Evolutionary conservation across 371 early-diverging fungal species (phyloP).

Genomic region (Syncephalis plumigaleata): DNA sequence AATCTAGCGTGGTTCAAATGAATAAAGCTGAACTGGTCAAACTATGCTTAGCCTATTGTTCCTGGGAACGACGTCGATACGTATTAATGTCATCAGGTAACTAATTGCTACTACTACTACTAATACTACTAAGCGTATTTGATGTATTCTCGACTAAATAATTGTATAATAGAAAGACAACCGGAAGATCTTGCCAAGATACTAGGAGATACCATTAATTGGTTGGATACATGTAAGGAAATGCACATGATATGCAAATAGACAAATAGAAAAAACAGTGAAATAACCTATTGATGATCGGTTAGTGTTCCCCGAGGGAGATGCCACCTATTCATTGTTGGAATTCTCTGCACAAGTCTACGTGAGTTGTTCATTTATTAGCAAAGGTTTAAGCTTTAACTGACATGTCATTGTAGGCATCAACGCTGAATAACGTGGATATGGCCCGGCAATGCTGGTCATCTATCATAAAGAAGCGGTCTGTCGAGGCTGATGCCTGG

Average conservation of each 20-base stretch:
- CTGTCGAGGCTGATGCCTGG: background rate
- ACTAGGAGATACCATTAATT: background rate
- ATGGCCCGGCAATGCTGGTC: background rate
- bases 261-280: no score
- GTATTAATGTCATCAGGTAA: no score
- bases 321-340: background rate
- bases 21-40: conserved; percentile 7
- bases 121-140: no score
- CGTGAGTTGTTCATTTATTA: background rate
- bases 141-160: no score
- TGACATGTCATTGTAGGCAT: background rate
- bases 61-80: background rate
- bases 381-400: background rate
- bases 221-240: no score
- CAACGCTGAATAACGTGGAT: background rate
- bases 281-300: background rate
- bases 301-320: background rate
- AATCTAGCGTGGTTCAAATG: background rate
- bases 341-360: background rate
- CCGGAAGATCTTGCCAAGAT: background rate
- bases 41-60: background rate
- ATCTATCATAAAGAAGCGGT: background rate
- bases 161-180: background rate
- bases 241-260: no score
- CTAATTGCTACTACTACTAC: no score